These are phyloP conservation scores for Mycosphaerella arachidis DNA, from an alignment of 2,329 filamentous ascomycete species.

Conservation along the genomic window DNA sequence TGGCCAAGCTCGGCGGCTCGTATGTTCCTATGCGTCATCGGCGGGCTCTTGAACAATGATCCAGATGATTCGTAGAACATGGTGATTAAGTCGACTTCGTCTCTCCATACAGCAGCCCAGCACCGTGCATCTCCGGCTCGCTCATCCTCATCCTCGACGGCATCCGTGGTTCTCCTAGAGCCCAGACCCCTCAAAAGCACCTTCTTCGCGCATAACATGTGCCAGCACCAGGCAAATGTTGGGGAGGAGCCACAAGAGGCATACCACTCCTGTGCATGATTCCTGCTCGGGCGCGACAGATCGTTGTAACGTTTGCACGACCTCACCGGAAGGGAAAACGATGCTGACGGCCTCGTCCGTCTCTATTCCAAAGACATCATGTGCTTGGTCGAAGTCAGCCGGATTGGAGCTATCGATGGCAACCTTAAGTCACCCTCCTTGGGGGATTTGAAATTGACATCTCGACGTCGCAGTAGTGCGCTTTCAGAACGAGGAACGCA, in stretches of 20 bases:
- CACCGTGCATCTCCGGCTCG: not conserved
- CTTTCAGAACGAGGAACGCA: not conserved
- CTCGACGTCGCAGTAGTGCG: not conserved
- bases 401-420: too few species aligned
- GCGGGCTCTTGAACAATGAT: too few species aligned
- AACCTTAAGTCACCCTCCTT: too few species aligned
- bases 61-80: too few species aligned
- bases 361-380: too few species aligned
- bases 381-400: too few species aligned
- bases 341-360: too few species aligned
- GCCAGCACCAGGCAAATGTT: not conserved
- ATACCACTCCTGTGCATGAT: not conserved
- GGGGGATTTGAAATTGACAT: too few species aligned
- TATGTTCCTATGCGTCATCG: too few species aligned
- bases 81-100: too few species aligned
- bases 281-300: not conserved
- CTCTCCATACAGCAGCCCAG: not conserved
- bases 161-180: not conserved
- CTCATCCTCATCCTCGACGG: not conserved
- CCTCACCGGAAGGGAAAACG: not conserved
- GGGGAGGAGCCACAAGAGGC: not conserved
- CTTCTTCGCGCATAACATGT: not conserved
- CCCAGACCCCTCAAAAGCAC: not conserved
- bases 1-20: too few species aligned
- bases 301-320: not conserved